phyloP scores from a whole-genome alignment of 2,329 filamentous ascomycete genomes.

The Aspergillus pseudonomiae region DNA sequence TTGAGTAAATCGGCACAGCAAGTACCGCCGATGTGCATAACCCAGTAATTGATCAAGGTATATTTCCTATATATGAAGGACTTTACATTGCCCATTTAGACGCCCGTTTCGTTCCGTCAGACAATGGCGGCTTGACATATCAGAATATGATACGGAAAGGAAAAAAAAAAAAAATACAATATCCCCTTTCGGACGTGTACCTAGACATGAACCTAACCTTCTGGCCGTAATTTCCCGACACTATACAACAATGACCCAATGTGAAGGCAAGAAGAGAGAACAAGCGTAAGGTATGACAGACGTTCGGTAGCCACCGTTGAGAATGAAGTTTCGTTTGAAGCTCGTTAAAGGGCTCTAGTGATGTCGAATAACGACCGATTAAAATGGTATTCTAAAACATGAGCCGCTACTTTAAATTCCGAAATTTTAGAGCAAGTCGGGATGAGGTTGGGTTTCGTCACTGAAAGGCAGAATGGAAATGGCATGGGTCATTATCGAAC shows the following conservation, averaged over 20 bases:
- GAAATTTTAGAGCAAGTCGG: slow-evolving; percentile 11
- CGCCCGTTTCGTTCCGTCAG: neutral
- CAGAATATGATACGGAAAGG: neutral
- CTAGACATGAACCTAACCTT: neutral
- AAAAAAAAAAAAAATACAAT: neutral
- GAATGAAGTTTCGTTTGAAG: neutral
- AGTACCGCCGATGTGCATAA: neutral
- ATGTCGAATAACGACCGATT: slow-evolving; percentile 13
- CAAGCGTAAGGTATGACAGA: slow-evolving; percentile 2
- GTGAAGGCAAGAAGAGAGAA: slow-evolving; percentile 9
- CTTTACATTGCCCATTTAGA: neutral
- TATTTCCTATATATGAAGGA: slow-evolving; percentile 4
- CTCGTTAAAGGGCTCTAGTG: slow-evolving; percentile 8
- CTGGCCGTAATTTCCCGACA: slow-evolving; percentile 3
- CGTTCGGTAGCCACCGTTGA: neutral
- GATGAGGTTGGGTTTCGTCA: slow-evolving; percentile 12
- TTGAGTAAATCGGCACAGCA: neutral
- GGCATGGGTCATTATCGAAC: slow-evolving; percentile 16
- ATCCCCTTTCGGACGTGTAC: neutral
- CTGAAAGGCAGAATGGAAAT: slow-evolving; percentile 12
- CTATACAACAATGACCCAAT: slow-evolving; percentile 21
- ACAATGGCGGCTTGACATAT: neutral
- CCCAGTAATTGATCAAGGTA: neutral
- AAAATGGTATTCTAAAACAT: slow-evolving; percentile 8
- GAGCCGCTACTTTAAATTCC: slow-evolving; percentile 1